Conservation (phyloP, 805 yeast species). For the Myxozyma melibiosi region DNA sequence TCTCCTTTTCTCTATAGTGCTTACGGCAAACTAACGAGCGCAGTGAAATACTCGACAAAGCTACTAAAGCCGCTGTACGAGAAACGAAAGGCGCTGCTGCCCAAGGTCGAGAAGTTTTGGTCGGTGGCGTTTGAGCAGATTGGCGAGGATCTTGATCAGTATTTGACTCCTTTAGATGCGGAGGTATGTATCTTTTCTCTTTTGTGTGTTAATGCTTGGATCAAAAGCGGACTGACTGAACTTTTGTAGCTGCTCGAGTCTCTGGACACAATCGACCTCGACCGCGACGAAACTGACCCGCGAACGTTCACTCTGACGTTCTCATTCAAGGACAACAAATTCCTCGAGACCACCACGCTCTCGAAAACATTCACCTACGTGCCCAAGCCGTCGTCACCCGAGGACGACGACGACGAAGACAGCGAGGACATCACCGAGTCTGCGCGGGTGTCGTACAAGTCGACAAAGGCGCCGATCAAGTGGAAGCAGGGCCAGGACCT, state of each 20-base stretch:
- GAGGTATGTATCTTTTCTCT: conserved; percentile 40
- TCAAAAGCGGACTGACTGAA: conserved; percentile 56
- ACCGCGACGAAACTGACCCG: conserved; percentile 48
- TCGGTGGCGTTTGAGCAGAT: conserved; percentile 79
- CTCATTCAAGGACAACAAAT: conserved; percentile 54
- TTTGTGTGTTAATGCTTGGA: background rate
- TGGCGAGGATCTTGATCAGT: conserved; percentile 77
- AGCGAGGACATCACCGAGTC: conserved; percentile 42
- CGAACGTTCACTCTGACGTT: conserved; percentile 65
- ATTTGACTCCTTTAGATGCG: conserved; percentile 72
- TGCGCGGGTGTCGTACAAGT: conserved; percentile 58
- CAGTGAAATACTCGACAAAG: conserved; percentile 32
- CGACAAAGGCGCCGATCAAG: conserved; percentile 55
- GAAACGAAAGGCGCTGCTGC: conserved; percentile 56
- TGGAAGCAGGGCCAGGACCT: conserved; percentile 79
- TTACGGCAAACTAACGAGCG: too few species aligned
- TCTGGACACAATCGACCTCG: conserved; percentile 62
- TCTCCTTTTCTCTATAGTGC: background rate
- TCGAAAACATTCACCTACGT: conserved; percentile 56
- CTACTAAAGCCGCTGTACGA: conserved; percentile 60
- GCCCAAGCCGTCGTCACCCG: conserved; percentile 31
- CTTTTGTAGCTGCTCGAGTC: conserved; percentile 14
- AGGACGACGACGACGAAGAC: conserved; percentile 44
- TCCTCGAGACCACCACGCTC: conserved; percentile 59
- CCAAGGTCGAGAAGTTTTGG: conserved; percentile 78